phyloP scores from a whole-genome alignment of 2,329 filamentous ascomycete species.

The Fusarium brevicatenulatum region DNA sequence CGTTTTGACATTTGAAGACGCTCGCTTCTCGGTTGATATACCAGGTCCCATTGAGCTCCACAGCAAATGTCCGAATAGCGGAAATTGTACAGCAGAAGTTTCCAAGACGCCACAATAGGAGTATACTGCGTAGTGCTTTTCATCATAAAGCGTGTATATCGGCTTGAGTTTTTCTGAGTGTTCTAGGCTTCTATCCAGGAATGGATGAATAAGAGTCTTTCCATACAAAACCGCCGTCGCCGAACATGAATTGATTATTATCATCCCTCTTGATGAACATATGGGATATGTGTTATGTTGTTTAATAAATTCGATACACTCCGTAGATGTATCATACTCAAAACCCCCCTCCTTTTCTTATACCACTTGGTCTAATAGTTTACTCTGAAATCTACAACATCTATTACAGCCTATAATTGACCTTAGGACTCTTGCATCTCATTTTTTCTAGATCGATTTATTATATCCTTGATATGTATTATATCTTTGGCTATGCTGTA shows the following conservation, averaged over 20 bases:
- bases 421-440: neutral
- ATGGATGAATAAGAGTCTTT: neutral
- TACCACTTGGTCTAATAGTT: neutral
- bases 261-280: neutral
- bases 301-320: neutral
- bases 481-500: neutral
- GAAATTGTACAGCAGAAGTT: slow-evolving; percentile 2
- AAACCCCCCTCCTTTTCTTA: neutral
- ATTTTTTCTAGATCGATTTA: neutral
- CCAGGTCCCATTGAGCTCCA: slow-evolving; percentile 2
- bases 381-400: neutral
- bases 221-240: neutral
- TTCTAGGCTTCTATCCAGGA: neutral
- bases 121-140: neutral
- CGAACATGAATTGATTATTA: neutral
- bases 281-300: no score
- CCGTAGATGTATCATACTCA: neutral
- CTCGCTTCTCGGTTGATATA: neutral
- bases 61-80: slow-evolving; percentile 8
- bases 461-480: neutral
- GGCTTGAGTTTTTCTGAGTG: neutral
- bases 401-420: neutral
- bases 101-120: slow-evolving; percentile 1
- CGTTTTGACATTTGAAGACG: neutral
- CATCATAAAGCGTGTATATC: neutral